phyloP scores from a whole-genome alignment of 768 basidiomycete genomes.

The Vishniacozyma victoriae region DNA sequence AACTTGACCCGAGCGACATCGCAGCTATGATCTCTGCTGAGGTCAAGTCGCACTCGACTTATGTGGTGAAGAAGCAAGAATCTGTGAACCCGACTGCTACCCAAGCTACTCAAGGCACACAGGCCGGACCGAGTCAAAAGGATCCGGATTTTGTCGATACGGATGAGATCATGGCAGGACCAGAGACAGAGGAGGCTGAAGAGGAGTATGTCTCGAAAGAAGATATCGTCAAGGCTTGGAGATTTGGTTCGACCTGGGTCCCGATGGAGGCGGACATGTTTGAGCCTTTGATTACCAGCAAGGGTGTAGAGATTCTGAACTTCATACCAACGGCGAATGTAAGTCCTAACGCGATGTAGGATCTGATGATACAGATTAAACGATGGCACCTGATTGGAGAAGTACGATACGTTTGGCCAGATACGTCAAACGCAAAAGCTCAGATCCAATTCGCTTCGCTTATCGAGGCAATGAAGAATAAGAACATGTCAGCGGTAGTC shows the following conservation, averaged over 20 bases:
- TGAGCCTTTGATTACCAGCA: constrained; percentile 62
- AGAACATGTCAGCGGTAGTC: constrained; percentile 67
- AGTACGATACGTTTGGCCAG: constrained; percentile 77
- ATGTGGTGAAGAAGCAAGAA: constrained; percentile 26
- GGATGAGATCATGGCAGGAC: constrained; percentile 31
- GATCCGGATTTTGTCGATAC: constrained; percentile 42
- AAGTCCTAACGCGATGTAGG: constrained; percentile 9
- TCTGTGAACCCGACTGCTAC: constrained; percentile 2
- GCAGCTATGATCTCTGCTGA: constrained; percentile 38
- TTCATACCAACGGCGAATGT: constrained; percentile 72
- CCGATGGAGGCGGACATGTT: constrained; percentile 84
- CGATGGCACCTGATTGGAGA: constrained; percentile 78
- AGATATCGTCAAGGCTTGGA: constrained; percentile 45
- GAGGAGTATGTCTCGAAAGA: constrained; percentile 45
- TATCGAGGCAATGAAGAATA: constrained; percentile 69
- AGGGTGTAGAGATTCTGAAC: constrained; percentile 80
- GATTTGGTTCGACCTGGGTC: constrained; percentile 57
- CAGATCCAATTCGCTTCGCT: constrained; percentile 84
- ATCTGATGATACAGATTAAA: constrained; percentile 58
- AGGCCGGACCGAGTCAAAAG: constrained; percentile 12
- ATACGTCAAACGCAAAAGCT: constrained; percentile 59
- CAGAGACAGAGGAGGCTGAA: constrained; percentile 45
- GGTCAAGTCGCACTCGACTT: constrained; percentile 30
- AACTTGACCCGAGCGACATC: constrained; percentile 12
- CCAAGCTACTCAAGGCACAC: constrained; percentile 6